Base-by-base conservation (phyloP, 345 rosid species). In the Salix viminalis region DNA sequence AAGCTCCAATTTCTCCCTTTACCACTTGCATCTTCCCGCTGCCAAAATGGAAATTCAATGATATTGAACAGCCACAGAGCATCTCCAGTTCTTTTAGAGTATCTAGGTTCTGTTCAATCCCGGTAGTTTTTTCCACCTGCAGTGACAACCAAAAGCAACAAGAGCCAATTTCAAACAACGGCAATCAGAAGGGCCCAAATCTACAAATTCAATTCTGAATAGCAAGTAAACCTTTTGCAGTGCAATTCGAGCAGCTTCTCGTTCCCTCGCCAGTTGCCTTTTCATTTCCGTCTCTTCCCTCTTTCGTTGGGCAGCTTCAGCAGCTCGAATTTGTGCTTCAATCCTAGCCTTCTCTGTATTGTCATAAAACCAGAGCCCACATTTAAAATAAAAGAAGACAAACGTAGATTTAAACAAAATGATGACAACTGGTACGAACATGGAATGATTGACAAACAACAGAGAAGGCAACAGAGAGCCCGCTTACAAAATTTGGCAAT, bases 231-330 rank as follows among this genome's bases (percentile, higher is more conserved):
- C 98, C 95, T 93, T 76, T 60, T 87, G 87, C 74, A 87, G 66
- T 6, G 89, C 86, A 65, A 81, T 76, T 64, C 97, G 92, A 62
- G 96, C 93, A 30, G 93, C 93, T 82, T 91, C 92, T 74, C 93
- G 83, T 70, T 90, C 86, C 48, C 69, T 90, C 82, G 88, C 92
- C 21, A 96, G 86, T 67, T 84, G 86, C 78, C 67, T 78, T 85
- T 80, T 95, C 81, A 81, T 61, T 76, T 95, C 94, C 2, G 67
- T 75, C 83, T 89, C 89, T 64, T 84, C 87, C 81, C 84, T 86
- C 82, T 60, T 80, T 71, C 74, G 81, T 4, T 84, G 64, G 64
- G 95, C 92, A 73, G 84, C 85, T 87, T 83, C 87, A 36, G 94
- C 92, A 42, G 91, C 94, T 85, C 73, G 79, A 18, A 92, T 88